Percentiles rank a stretch among this genome's conserved stretches.
phyloP scores from a whole-genome alignment of 2,329 filamentous ascomycete species.

The Parasarocladium wereldwijsianum region DNA sequence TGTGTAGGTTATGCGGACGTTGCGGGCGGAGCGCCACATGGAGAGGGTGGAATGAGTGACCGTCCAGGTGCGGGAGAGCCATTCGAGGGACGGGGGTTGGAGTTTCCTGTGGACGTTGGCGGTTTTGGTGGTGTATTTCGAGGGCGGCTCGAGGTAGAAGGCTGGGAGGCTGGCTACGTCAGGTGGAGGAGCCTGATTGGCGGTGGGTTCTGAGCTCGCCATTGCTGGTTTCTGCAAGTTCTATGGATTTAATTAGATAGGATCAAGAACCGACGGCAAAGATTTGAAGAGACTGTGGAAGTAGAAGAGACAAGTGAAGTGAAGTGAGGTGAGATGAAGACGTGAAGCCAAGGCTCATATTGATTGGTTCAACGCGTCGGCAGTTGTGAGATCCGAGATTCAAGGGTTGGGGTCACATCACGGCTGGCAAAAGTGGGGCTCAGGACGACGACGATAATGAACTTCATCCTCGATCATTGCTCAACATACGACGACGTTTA shows the following conservation, averaged over 20 bases:
- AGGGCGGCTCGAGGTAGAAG: conserved; percentile 19
- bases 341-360: too few species aligned
- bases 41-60: conserved; percentile 62
- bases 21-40: conserved; percentile 71
- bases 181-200: not conserved
- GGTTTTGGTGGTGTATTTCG: conserved; percentile 27
- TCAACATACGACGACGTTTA: too few species aligned
- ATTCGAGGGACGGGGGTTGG: conserved; percentile 35
- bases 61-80: conserved; percentile 53
- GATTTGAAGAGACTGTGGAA: not conserved
- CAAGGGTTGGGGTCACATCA: too few species aligned
- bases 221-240: not conserved
- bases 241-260: not conserved
- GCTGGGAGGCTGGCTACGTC: not conserved
- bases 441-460: too few species aligned
- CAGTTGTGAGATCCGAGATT: too few species aligned
- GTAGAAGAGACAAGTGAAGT: not conserved
- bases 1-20: conserved; percentile 67
- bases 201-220: not conserved
- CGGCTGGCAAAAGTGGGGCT: too few species aligned
- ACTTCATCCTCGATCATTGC: too few species aligned
- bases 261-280: too few species aligned
- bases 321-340: not conserved
- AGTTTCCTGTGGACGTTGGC: conserved; percentile 9
- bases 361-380: too few species aligned